phyloP scores from a whole-genome alignment of 2,329 filamentous ascomycete species.

The Exophiala alcalophila region DNA sequence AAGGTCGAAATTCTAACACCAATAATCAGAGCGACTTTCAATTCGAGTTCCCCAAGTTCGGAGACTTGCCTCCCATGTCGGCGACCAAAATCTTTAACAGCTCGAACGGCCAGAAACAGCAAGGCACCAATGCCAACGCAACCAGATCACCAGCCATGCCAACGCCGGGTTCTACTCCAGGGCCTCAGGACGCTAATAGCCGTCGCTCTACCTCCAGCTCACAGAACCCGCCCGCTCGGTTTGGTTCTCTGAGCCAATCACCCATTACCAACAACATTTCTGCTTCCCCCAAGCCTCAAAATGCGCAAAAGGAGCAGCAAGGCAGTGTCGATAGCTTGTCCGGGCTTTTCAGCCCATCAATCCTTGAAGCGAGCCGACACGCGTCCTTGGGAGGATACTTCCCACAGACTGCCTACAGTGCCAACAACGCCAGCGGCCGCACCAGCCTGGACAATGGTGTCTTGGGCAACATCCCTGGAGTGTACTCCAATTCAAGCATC shows the following conservation, averaged over 20 bases:
- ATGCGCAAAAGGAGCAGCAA: constrained; percentile 14
- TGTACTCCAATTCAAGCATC: constrained; percentile 34
- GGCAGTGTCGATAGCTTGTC: constrained; percentile 46
- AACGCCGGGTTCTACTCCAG: constrained; percentile 8
- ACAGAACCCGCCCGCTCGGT: constrained; percentile 17
- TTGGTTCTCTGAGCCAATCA: constrained; percentile 27
- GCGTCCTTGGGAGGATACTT: constrained; percentile 42
- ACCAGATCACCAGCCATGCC: constrained; percentile 10
- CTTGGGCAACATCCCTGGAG: constrained; percentile 26
- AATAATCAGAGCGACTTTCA: constrained; percentile 78
- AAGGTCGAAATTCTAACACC: constrained; percentile 46
- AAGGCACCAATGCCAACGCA: constrained; percentile 2
- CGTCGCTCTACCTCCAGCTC: constrained; percentile 19
- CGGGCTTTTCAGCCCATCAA: constrained; percentile 58
- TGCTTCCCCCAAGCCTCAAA: constrained; percentile 24
- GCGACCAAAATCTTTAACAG: constrained; percentile 19
- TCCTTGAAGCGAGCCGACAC: constrained; percentile 47
- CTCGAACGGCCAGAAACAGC: constrained; percentile 9
- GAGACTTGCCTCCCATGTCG: constrained; percentile 56
- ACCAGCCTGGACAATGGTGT: constrained; percentile 37
- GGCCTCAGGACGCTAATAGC: constrained; percentile 7
- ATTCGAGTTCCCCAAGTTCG: constrained; percentile 95
- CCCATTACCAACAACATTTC: constrained; percentile 21
- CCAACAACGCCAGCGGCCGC: constrained; percentile 16
- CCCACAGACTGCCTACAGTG: constrained; percentile 36